Evolutionary conservation across 2,329 filamentous ascomycete genomes (phyloP), one percentile per base, ranked within the genome.

Genomic region (Scopulariopsis brevicaulis): DNA sequence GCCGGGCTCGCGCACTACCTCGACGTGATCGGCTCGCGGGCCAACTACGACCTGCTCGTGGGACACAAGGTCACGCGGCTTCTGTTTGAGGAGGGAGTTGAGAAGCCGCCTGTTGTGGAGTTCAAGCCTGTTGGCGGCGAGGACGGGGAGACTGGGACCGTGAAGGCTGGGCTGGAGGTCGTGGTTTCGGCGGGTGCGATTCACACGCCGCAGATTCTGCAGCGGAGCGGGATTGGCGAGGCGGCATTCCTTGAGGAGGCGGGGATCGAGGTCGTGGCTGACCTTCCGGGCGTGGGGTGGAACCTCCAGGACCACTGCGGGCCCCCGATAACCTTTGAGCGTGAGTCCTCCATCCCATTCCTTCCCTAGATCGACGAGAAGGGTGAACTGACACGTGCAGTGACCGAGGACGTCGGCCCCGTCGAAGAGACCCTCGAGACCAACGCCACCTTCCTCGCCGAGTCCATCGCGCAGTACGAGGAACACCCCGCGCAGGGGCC

Each of bases 221-320:
- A 77, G 65, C 69, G 79, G 1, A 77, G 74, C 50, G 77, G 78
- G 1, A 71, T 81, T 43, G 77, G 76, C 0, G 68, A 73, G 0
- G 64, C 66, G 0, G 63, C 64, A 0, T 70, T 74, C 12, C 69
- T 82, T 1, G 51, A 70, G 8, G 63, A 68, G 20, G 67, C 74
- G 60, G 65, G 70, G 7, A 79, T 82, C 28, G 61, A 70, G 0
- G 63, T 77, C 0, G 62, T 80, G 1, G 54, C 37, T 53, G 73
- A 82, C 62, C 71, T 80, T 0, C 80, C 80, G 0, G 82, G 80
- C 43, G 80, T 85, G 15, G 82, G 82, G 43, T 74, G 70, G 15
- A 83, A 84, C 66, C 71, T 85, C 32, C 74, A 81, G 65, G 80
- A 85, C 64, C 77, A 78, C 12, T 77, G 78, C 63, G 79, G 64